Evolutionary conservation across 1,139 yeast genomes (phyloP), one percentile per base, ranked within the genome.

Genomic region (Arxiozyma slooffiae): DNA sequence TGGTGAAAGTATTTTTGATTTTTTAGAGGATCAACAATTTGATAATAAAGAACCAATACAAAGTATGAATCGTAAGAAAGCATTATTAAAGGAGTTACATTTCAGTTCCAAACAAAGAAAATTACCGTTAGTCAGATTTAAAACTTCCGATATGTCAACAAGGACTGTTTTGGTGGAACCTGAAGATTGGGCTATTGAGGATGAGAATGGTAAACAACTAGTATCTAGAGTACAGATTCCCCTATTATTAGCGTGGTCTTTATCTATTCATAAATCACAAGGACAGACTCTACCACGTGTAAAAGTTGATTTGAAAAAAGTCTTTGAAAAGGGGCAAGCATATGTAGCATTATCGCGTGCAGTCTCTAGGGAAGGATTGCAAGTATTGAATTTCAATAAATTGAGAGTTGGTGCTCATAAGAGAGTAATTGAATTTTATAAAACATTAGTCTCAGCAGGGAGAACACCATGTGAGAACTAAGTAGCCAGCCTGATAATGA

Each of bases 191-290:
- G 73, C 75, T 1, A 71, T 87, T 30, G 85, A 80, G 53, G 83
- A 81, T 61, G 80, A 78, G 50, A 69, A 72, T 41, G 82, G 80
- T 26, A 70, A 67, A 37, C 74, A 78, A 3, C 57, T 78, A 46
- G 83, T 76, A 3, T 69, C 79, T 17, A 73, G 95, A 55, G 69
- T 71, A 0, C 96, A 88, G 61, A 63, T 92, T 2, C 99, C 99
- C 0, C 70, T 92, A 48, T 83, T 89, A 60, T 71, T 90, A 18
- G 96, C 98, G 0, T 92, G 97, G 97, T 90, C 98, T 0, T 69
- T 92, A 42, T 88, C 97, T 0, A 90, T 92, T 48, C 99, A 92
- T 66, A 92, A 92, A 68, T 83, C 97, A 0, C 98, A 92, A 65
- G 98, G 98, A 2, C 98, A 94, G 66, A 90, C 98, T 0, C 70